Conservation (phyloP, 306 rosid species). For the Canavalia gladiata region DNA sequence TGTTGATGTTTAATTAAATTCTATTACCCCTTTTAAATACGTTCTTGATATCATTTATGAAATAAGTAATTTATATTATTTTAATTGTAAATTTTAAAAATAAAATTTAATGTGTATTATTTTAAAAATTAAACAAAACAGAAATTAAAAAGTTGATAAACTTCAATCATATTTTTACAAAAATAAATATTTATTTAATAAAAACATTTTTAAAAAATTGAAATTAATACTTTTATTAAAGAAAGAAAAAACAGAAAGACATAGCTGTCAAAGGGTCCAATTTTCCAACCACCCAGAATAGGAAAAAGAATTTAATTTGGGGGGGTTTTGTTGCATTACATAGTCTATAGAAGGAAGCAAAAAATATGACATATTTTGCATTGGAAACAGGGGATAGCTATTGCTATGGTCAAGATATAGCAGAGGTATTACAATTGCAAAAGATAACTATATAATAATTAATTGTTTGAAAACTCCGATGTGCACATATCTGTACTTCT, state of each 20-base stretch:
- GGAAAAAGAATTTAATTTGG: background rate
- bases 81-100: too few relatives aligned
- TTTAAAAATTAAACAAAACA: too few relatives aligned
- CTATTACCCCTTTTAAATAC: too few relatives aligned
- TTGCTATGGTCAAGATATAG: constrained; percentile 32
- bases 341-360: constrained; percentile 28
- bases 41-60: too few relatives aligned
- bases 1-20: too few relatives aligned
- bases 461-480: constrained; percentile 8
- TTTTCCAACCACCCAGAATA: constrained; percentile 38
- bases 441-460: constrained; percentile 50
- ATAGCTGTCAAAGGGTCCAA: constrained; percentile 46
- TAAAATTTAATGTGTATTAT: too few relatives aligned
- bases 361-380: constrained; percentile 8
- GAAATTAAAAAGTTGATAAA: too few relatives aligned
- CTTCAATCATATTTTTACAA: background rate
- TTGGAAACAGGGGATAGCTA: constrained; percentile 40
- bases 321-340: constrained; percentile 14
- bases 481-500: constrained; percentile 30
- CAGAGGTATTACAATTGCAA: constrained; percentile 43
- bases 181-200: background rate
- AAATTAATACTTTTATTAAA: too few relatives aligned
- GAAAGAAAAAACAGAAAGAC: background rate
- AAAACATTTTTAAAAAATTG: too few relatives aligned
- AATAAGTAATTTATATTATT: too few relatives aligned